These are phyloP conservation scores for Fusarium sp. DNA, from an alignment of 2,329 filamentous ascomycete species.

Conservation along the genomic window DNA sequence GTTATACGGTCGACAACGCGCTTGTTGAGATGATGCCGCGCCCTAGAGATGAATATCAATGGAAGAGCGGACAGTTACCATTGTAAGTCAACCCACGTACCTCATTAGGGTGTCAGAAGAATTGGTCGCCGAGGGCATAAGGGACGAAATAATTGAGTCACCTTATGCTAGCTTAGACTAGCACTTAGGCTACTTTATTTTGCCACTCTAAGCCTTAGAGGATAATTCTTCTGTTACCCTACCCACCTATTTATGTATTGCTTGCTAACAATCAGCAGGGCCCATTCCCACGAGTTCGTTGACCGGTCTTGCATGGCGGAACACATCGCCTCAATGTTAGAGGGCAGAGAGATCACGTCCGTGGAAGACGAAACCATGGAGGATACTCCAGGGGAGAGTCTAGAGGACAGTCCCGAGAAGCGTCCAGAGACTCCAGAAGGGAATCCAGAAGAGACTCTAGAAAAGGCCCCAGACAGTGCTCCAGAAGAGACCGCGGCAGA, in stretches of 20 bases:
- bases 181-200: background rate
- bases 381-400: too few species aligned
- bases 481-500: too few species aligned
- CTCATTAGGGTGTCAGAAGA: background rate
- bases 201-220: too few species aligned
- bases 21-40: constrained; percentile 5
- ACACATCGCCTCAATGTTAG: background rate
- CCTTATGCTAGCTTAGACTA: background rate
- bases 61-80: rapidly evolving
- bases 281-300: background rate
- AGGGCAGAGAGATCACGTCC: background rate
- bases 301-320: background rate
- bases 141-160: background rate
- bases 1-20: background rate
- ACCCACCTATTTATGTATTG: background rate
- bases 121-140: background rate
- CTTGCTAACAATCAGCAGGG: background rate
- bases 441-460: too few species aligned
- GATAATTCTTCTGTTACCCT: background rate
- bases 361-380: background rate
- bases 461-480: rapidly evolving
- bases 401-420: too few species aligned
- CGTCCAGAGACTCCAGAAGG: too few species aligned
- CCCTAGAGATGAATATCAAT: background rate
- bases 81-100: background rate